Base-by-base conservation (phyloP, 805 yeast species). In the Candida nemodendra region DNA sequence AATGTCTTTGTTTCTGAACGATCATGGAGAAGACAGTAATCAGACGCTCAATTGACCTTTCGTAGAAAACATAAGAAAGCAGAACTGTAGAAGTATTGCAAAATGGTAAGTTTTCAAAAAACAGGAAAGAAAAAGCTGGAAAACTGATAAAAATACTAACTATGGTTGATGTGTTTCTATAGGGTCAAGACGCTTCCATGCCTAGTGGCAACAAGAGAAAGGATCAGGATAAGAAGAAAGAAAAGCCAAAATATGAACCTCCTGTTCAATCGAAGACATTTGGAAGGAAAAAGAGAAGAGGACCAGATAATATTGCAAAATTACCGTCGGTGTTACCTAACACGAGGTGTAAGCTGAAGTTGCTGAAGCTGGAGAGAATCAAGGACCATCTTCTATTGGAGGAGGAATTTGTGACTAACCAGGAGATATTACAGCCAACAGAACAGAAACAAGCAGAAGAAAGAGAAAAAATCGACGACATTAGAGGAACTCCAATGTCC, bases 381-480 rank as follows among this genome's bases (percentile, higher is more conserved):
- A 95, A 93, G 65, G 99, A 93, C 64, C 98, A 93, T 62, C 70
- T 93, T 56, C 72, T 93, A 49, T 72, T 93, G 54, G 99, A 93
- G 65, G 98, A 93, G 62, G 96, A 91, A 61, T 93, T 85, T 65
- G 96, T 93, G 26, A 81, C 91, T 44, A 91, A 90, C 59, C 95
- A 91, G 64, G 99, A 93, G 65, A 83, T 86, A 12, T 72, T 93
- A 66, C 93, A 90, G 58, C 98, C 98, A 7, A 88, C 95, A 28
- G 98, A 93, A 62, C 95, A 93, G 57, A 87, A 87, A 64, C 95
- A 90, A 58, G 95, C 88, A 18, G 99, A 93, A 62, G 99, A 93
- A 65, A 76, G 96, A 52, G 90, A 88, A 51, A 89, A 90, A 62
- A 83, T 93, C 41, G 98, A 93, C 59, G 97, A 90, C 52, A 76